A percentile compares a stretch with the other conserved stretches of the same genome.
Evolutionary conservation across 129 eudicot genomes (phyloP).

Genomic region (Calendula officinalis): DNA sequence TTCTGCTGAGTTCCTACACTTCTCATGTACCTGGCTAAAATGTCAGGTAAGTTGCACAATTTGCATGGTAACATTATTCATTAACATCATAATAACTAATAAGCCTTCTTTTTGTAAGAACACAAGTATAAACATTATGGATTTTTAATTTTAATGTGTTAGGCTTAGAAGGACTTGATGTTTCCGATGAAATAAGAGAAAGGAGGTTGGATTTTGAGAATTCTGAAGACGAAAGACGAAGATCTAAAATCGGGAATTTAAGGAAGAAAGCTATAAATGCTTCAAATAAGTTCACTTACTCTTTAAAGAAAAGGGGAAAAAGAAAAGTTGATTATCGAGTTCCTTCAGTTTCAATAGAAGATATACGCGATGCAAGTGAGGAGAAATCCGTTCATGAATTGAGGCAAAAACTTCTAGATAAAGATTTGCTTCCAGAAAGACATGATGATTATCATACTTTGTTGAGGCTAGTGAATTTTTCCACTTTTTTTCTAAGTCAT

Average conservation of each 20-base stretch:
- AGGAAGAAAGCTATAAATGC: slow-evolving; percentile 78
- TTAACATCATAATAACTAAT: neutral
- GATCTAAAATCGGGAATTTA: slow-evolving; percentile 62
- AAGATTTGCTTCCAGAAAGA: slow-evolving; percentile 69
- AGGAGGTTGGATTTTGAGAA: slow-evolving; percentile 69
- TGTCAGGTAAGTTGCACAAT: slow-evolving; percentile 29
- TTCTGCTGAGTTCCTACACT: slow-evolving; percentile 17
- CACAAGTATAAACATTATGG: slow-evolving; percentile 5
- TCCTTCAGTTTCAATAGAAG: slow-evolving; percentile 80
- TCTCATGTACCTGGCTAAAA: slow-evolving; percentile 34
- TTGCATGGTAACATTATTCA: neutral
- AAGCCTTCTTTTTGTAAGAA: neutral
- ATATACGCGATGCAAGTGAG: slow-evolving; percentile 76
- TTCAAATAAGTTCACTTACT: slow-evolving; percentile 79
- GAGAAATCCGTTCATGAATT: slow-evolving; percentile 69
- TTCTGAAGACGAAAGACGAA: slow-evolving; percentile 76
- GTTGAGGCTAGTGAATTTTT: slow-evolving; percentile 48
- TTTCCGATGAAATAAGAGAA: slow-evolving; percentile 59
- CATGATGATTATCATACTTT: slow-evolving; percentile 90
- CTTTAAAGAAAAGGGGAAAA: slow-evolving; percentile 81
- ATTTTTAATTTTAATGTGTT: slow-evolving; percentile 3
- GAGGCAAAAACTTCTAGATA: slow-evolving; percentile 63
- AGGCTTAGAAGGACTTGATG: slow-evolving; percentile 56
- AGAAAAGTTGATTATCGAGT: slow-evolving; percentile 78
- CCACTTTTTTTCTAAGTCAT: slow-evolving; percentile 4